Conservation (phyloP, 2,329 filamentous ascomycete species). For the Sporothrix phasma region DNA sequence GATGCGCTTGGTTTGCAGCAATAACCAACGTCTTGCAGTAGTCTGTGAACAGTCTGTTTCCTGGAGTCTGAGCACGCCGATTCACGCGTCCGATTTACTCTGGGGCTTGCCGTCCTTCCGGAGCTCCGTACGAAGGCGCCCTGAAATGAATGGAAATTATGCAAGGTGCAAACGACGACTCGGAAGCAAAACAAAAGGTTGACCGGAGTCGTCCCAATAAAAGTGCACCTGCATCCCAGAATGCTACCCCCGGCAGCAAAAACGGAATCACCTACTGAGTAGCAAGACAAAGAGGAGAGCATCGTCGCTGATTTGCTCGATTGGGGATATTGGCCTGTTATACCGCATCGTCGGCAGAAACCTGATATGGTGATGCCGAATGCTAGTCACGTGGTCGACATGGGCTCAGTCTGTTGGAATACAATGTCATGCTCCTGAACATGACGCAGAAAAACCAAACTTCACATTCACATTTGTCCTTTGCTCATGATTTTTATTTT, state of each 20-base stretch:
- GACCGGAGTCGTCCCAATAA: no score
- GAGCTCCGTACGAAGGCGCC: neutral
- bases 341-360: no score
- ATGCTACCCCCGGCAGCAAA: neutral
- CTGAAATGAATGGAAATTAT: neutral
- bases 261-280: neutral
- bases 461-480: neutral
- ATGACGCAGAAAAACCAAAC: no score
- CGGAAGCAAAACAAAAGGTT: neutral
- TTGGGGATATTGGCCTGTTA: neutral
- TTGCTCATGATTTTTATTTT: conserved; percentile 10
- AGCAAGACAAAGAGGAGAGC: neutral
- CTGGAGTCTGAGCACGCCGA: neutral
- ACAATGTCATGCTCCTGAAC: no score
- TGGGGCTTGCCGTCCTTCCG: neutral
- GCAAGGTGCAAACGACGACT: neutral
- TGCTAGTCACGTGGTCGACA: neutral
- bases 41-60: no score
- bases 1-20: neutral
- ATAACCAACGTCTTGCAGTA: no score
- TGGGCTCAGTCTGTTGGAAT: no score
- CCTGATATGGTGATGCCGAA: no score
- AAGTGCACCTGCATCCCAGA: neutral
- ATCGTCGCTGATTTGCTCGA: neutral
- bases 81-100: neutral